Evolutionary conservation across 169 alveolate species (phyloP), one percentile per base, ranked within the genome.

Genomic region (Cryptosporidium parvum): DNA sequence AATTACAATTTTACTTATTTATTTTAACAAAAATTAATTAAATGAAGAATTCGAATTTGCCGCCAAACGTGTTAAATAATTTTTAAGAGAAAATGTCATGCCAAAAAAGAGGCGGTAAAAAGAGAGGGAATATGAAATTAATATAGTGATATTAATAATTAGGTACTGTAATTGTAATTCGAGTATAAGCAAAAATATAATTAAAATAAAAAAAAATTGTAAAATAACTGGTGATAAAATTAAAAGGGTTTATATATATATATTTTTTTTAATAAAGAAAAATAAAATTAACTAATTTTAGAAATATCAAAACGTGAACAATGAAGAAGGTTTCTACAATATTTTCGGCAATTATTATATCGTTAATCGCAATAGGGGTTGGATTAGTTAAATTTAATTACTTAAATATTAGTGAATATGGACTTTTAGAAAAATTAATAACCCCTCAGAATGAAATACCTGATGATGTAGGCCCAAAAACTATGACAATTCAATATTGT

Each of bases 401-500:
- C 45, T 26, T 58, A n/a, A 73, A 73, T 37, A 59, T 73, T 7
- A 73, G 26, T 56, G 72, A 73, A 29, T 14, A 73, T 35, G 53
- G 71, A 6, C n/a, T 73, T 56, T 21, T 73, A 26, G 86, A 73
- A 12, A 73, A 52, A 31, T 73, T 73, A 39, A 14, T 73, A 39
- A 73, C 86, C 14, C 86, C 86, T 26, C 71, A 52, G 58, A 73
- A 73, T 52, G 72, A 73, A 42, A 56, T 73, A 53, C 86, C 86
- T 9, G 72, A 52, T 23, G 71, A 73, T 73, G 71, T 73, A 3
- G 86, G 86, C 0, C 86, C 86, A 31, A 73, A 73, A 39, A 73
- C 86, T n/a, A 73, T 73, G 86, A 73, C 71, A 29, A 73, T 73
- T 56, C 86, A 73, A 73, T 73, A 73, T 39, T 73, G 86, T 73